Evolutionary conservation across 371 early-diverging fungal genomes (phyloP).

Genomic region (Mucor racemosus): DNA sequence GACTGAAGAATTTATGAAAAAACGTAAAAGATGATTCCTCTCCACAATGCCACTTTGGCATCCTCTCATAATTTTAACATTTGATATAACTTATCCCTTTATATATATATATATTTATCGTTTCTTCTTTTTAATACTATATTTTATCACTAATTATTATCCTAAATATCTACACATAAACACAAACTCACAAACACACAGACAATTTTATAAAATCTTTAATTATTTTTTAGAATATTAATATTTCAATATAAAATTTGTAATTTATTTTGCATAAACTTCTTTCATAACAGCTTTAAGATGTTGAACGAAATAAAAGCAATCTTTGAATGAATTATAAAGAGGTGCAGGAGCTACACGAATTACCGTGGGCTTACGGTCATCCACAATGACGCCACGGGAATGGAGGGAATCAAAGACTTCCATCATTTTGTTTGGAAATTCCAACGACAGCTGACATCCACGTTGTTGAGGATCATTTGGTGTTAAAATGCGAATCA

Average conservation of each 20-base stretch:
- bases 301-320: conserved; percentile 50
- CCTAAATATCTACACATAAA: conserved; percentile 3
- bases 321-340: conserved; percentile 89
- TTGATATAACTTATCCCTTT: background rate
- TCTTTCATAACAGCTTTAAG: conserved; percentile 53
- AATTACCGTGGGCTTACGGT: conserved; percentile 92
- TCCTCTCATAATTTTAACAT: background rate
- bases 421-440: conserved; percentile 63
- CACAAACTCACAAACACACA: background rate
- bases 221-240: background rate
- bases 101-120: conserved; percentile 8
- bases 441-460: conserved; percentile 84
- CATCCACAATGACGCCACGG: conserved; percentile 85
- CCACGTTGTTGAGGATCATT: conserved; percentile 78
- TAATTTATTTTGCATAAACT: conserved; percentile 32
- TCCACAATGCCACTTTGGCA: background rate
- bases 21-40: conserved; percentile 32
- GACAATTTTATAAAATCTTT: background rate
- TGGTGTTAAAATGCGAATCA: conserved; percentile 85
- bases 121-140: conserved; percentile 1
- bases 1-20: conserved; percentile 33
- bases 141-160: conserved; percentile 2
- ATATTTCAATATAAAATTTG: background rate
- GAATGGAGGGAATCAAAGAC: conserved; percentile 64
- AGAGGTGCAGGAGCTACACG: conserved; percentile 91